Percentiles rank a stretch among this genome's conserved stretches.
Evolutionary conservation across 176 grass and related monocot genomes (phyloP).

Genomic region (Oryza coarctata): DNA sequence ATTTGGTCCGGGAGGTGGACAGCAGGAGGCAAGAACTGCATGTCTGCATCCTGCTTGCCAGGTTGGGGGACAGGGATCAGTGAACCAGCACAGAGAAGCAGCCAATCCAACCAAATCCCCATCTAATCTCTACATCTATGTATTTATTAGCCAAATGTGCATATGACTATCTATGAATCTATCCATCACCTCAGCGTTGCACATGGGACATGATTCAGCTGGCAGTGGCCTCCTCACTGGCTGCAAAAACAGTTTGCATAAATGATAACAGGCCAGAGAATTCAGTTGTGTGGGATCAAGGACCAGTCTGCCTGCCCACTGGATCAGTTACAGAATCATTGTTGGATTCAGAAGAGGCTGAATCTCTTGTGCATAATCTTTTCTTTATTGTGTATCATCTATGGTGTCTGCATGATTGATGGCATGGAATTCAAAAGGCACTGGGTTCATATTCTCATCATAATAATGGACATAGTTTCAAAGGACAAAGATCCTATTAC

Average conservation of each 20-base stretch:
- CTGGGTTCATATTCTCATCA: slow-evolving; percentile 27
- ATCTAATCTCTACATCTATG: slow-evolving; percentile 28
- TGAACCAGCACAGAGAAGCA: slow-evolving; percentile 6
- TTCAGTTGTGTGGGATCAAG: slow-evolving; percentile 39
- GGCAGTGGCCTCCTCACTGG: slow-evolving; percentile 10
- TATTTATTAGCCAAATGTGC: not conserved
- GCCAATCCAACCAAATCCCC: slow-evolving; percentile 18
- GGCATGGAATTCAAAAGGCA: not conserved
- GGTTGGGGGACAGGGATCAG: slow-evolving; percentile 17
- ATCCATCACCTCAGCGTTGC: not conserved
- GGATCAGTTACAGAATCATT: slow-evolving; percentile 20
- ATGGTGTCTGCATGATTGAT: not conserved
- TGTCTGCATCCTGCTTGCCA: slow-evolving; percentile 32
- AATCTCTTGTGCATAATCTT: slow-evolving; percentile 6
- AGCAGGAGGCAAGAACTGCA: slow-evolving; percentile 18
- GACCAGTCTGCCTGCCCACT: not conserved
- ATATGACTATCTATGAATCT: not conserved
- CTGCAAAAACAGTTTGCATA: slow-evolving; percentile 33
- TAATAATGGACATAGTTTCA: not conserved
- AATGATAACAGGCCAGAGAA: slow-evolving; percentile 36
- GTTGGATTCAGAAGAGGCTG: slow-evolving; percentile 15
- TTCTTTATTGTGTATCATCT: not conserved
- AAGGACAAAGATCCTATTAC: slow-evolving; percentile 9
- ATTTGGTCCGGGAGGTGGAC: not conserved
- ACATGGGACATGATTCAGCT: slow-evolving; percentile 9